phyloP scores from a whole-genome alignment of 768 basidiomycete species.

The Kwoniella newhampshirensis region DNA sequence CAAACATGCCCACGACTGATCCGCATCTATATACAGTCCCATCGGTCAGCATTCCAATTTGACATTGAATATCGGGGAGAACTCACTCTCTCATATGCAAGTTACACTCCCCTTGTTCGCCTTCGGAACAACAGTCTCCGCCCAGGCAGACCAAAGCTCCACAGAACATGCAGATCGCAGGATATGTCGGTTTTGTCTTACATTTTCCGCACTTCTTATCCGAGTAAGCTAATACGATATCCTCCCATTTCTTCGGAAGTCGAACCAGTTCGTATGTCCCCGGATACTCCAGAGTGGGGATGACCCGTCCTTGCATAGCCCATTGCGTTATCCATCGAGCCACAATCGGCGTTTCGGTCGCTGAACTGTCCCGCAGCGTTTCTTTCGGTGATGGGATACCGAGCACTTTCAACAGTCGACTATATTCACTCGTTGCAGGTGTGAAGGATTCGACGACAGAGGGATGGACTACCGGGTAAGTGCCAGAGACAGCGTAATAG shows the following conservation, averaged over 20 bases:
- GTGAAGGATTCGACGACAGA: constrained; percentile 47
- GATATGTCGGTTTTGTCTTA: constrained; percentile 73
- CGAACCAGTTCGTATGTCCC: constrained; percentile 76
- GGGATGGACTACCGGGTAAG: constrained; percentile 29
- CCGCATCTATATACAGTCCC: constrained; percentile 66
- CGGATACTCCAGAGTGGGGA: constrained; percentile 76
- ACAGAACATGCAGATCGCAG: constrained; percentile 88
- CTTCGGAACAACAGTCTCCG: constrained; percentile 80
- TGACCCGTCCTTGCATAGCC: constrained; percentile 73
- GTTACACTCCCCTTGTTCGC: constrained; percentile 83
- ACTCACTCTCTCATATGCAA: constrained; percentile 91
- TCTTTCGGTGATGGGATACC: constrained; percentile 76
- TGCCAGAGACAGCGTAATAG: constrained; percentile 63
- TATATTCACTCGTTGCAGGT: constrained; percentile 64
- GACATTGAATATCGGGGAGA: background rate
- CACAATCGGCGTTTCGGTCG: constrained; percentile 55
- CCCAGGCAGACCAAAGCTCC: constrained; percentile 84
- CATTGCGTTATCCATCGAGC: constrained; percentile 90
- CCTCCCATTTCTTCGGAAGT: constrained; percentile 78
- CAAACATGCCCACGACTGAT: constrained; percentile 82
- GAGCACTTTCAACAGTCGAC: constrained; percentile 70
- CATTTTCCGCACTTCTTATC: constrained; percentile 74
- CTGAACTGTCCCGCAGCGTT: constrained; percentile 30
- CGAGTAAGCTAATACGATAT: constrained; percentile 72
- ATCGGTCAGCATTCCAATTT: background rate